phyloP scores from a whole-genome alignment of 768 basidiomycete species.

The Tulasnella sp. region DNA sequence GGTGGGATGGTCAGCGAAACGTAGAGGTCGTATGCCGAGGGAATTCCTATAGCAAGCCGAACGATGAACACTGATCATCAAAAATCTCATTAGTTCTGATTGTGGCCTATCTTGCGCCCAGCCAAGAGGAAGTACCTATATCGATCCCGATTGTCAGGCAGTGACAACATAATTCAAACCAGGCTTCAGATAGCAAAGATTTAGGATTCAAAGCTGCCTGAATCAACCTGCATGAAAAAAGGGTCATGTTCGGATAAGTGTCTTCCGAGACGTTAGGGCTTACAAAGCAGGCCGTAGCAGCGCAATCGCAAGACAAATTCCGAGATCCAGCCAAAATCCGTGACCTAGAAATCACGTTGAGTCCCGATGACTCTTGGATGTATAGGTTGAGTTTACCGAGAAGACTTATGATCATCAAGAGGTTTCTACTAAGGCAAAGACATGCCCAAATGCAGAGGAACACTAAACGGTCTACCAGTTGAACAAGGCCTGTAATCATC shows the following conservation, averaged over 20 bases:
- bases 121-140: background rate
- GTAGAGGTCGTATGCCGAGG: background rate
- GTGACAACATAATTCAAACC: background rate
- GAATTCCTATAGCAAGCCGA: background rate
- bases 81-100: background rate
- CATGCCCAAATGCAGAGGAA: background rate
- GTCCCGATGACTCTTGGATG: background rate
- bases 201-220: background rate
- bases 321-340: background rate
- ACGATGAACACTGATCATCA: background rate
- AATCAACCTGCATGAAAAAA: background rate
- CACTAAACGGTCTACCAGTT: background rate
- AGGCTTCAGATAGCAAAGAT: background rate
- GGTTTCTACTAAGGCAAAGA: background rate
- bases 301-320: background rate
- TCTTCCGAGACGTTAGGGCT: background rate
- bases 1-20: background rate
- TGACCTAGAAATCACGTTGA: background rate
- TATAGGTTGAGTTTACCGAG: background rate
- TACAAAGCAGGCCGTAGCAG: background rate
- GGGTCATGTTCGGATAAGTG: background rate
- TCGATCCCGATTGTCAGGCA: background rate
- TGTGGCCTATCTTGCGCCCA: background rate
- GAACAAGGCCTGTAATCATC: background rate
- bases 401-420: background rate